Evolutionary conservation across 2,329 filamentous ascomycete species (phyloP).

Genomic region (Aureobasidium leucospermi): DNA sequence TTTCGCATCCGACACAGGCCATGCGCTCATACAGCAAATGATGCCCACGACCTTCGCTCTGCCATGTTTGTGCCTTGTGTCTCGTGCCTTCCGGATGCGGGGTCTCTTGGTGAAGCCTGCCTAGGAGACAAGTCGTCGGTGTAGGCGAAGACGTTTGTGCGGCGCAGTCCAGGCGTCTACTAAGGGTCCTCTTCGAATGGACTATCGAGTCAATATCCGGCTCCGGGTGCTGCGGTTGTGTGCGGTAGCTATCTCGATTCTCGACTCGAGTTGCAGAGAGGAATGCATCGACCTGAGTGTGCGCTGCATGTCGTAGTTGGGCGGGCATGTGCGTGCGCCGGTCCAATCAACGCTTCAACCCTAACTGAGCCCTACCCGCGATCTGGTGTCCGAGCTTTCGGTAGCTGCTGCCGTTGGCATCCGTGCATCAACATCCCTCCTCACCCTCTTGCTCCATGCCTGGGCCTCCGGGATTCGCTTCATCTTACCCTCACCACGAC

Average conservation of each 20-base stretch:
- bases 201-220: no score
- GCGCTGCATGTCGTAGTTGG: no score
- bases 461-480: background rate
- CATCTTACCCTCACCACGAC: background rate
- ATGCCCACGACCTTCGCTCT: constrained; percentile 16
- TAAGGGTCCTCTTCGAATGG: background rate
- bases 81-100: background rate
- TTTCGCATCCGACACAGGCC: background rate
- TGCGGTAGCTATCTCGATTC: no score
- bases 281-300: no score
- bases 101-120: background rate
- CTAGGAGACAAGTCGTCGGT: background rate
- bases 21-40: constrained; percentile 14
- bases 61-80: constrained; percentile 11
- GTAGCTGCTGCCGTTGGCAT: background rate
- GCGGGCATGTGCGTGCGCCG: no score
- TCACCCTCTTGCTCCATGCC: background rate
- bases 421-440: background rate
- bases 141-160: background rate
- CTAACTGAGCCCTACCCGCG: background rate
- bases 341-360: background rate
- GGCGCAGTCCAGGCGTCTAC: background rate
- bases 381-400: background rate
- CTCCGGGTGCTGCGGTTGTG: no score
- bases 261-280: no score